A percentile compares a stretch with the other conserved stretches of the same genome.
phyloP scores from a whole-genome alignment of 164 flowering plant species.

The Chimonanthus salicifolius region DNA sequence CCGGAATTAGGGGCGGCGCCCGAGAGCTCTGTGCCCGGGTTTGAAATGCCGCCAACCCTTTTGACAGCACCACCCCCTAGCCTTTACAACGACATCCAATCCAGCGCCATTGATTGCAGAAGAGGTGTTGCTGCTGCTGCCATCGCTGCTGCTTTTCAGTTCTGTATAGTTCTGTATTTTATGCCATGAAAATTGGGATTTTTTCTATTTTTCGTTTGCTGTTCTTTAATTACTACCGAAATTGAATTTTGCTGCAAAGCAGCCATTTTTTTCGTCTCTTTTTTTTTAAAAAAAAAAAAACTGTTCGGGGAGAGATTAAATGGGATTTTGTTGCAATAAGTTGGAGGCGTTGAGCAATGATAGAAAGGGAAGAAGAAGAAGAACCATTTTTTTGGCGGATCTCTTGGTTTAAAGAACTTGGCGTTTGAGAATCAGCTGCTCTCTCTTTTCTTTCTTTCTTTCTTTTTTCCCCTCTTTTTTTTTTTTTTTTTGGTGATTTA shows the following conservation, averaged over 20 bases:
- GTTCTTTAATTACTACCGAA: slow-evolving; percentile 17
- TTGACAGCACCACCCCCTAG: slow-evolving; percentile 37
- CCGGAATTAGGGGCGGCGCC: slow-evolving; percentile 3
- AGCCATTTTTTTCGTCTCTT: slow-evolving; percentile 17
- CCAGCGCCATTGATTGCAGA: slow-evolving; percentile 14
- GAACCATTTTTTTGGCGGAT: not conserved
- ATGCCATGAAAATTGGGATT: slow-evolving; percentile 25
- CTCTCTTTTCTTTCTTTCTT: no score
- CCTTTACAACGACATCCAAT: slow-evolving; percentile 22
- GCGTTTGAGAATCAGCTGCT: not conserved
- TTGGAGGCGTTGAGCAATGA: not conserved
- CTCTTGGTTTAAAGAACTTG: not conserved
- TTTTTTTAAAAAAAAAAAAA: no score
- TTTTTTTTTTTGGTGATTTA: no score
- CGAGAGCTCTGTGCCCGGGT: slow-evolving; percentile 17
- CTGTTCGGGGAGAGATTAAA: not conserved
- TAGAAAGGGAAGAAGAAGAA: not conserved
- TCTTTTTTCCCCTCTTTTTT: not conserved
- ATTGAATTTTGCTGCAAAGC: slow-evolving; percentile 34
- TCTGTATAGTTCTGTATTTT: slow-evolving; percentile 44
- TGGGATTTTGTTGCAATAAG: not conserved
- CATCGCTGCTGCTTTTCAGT: slow-evolving; percentile 12
- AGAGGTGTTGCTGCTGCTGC: not conserved
- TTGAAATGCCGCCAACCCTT: slow-evolving; percentile 28
- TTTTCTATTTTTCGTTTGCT: slow-evolving; percentile 8